Percentiles rank a stretch among this genome's conserved stretches.
Evolutionary conservation across 2,329 filamentous ascomycete species (phyloP).

Genomic region (Aspergillus transmontanensis): DNA sequence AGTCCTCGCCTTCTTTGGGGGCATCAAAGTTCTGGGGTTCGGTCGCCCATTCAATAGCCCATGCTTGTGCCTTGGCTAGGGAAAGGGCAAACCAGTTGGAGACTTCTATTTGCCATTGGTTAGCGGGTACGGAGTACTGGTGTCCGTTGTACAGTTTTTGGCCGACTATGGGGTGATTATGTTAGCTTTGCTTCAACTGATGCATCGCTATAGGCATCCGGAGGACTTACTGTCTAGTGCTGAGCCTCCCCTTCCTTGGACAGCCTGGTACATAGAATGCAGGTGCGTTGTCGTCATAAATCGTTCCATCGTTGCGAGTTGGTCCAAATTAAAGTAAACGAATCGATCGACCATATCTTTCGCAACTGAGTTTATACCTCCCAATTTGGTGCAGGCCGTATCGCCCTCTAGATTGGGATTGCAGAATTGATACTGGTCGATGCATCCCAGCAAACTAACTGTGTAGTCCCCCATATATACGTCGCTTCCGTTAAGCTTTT

Average conservation of each 20-base stretch:
- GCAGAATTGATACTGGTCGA: constrained; percentile 39
- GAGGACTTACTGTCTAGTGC: not conserved
- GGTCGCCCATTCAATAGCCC: constrained; percentile 25
- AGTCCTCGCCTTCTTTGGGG: not conserved
- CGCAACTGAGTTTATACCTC: not conserved
- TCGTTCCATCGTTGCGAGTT: not conserved
- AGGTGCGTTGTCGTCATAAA: not conserved
- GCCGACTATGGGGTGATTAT: not conserved
- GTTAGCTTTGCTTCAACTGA: not conserved
- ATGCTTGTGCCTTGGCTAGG: constrained; percentile 33
- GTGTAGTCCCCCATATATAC: not conserved
- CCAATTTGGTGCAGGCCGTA: constrained; percentile 19
- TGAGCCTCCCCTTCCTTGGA: not conserved
- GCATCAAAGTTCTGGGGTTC: not conserved
- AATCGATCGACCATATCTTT: not conserved
- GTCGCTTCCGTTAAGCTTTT: not conserved
- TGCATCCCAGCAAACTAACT: constrained; percentile 29
- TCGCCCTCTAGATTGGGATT: constrained; percentile 26
- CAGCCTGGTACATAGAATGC: not conserved
- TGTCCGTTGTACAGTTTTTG: not conserved
- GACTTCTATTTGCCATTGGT: constrained; percentile 42
- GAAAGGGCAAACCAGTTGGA: constrained; percentile 30
- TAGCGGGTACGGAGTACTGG: constrained; percentile 22
- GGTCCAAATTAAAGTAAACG: not conserved
- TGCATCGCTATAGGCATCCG: not conserved